These are phyloP conservation scores for Cercospora sp. DNA, from an alignment of 2,329 filamentous ascomycete genomes.

Conservation along the genomic window DNA sequence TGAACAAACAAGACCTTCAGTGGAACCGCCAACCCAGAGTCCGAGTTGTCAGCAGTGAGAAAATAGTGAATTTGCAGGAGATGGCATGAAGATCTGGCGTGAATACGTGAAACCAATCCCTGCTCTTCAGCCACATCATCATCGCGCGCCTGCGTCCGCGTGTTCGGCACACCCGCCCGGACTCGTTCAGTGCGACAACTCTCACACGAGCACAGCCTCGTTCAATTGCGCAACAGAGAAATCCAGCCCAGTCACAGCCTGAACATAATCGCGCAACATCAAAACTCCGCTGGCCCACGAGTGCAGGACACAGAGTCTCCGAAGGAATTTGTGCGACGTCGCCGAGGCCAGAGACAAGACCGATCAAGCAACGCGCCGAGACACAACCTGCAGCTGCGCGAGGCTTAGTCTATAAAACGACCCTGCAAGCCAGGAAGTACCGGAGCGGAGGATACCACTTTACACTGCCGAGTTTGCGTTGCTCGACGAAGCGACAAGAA, in stretches of 20 bases:
- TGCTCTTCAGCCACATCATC: neutral
- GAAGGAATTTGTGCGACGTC: neutral
- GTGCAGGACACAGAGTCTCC: neutral
- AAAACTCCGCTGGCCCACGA: neutral
- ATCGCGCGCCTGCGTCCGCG: neutral
- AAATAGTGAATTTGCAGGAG: neutral
- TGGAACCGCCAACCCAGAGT: neutral
- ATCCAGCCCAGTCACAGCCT: neutral
- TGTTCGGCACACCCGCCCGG: neutral
- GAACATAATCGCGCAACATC: neutral
- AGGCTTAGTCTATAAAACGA: neutral
- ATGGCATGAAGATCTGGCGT: neutral
- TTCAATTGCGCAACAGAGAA: neutral
- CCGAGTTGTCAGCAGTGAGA: neutral
- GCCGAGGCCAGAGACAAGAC: neutral
- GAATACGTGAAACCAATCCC: neutral
- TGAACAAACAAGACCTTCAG: neutral
- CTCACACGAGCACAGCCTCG: neutral
- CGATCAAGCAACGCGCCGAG: constrained; percentile 3
- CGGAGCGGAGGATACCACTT: neutral
- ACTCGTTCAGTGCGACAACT: neutral
- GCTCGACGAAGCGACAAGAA: neutral
- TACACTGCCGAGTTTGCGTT: neutral
- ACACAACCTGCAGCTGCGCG: neutral
- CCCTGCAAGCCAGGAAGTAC: neutral